Conservation (phyloP, 345 rosid species). For the Odontarrhena argentea region DNA sequence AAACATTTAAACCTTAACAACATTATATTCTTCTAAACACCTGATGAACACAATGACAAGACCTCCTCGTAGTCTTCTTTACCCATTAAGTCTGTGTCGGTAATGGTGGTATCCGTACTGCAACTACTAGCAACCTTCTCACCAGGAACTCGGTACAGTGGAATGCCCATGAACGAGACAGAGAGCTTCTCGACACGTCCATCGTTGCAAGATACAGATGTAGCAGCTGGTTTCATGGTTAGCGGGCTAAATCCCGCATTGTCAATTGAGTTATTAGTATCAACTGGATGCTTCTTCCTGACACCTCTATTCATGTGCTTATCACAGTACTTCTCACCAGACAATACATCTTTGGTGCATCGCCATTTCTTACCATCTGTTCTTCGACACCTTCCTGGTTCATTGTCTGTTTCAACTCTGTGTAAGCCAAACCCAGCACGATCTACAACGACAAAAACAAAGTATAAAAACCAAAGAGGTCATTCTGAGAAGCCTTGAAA, state of each 20-base stretch:
- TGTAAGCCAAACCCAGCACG: conserved; percentile 32
- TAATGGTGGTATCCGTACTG: conserved; percentile 64
- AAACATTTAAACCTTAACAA: conserved; percentile 18
- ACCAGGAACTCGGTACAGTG: conserved; percentile 30
- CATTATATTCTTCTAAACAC: conserved; percentile 36
- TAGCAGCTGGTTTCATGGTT: conserved; percentile 20
- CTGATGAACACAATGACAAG: conserved; percentile 39
- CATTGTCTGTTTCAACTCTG: conserved; percentile 42
- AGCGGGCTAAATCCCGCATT: background rate
- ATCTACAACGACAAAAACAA: conserved; percentile 35
- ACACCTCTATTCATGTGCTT: conserved; percentile 75
- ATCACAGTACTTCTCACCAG: conserved; percentile 62
- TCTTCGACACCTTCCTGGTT: conserved; percentile 68
- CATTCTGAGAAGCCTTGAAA: background rate
- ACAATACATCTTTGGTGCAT: conserved; percentile 54
- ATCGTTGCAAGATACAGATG: conserved; percentile 21
- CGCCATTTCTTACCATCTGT: conserved; percentile 90
- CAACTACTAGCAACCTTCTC: conserved; percentile 42
- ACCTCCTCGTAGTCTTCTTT: conserved; percentile 36
- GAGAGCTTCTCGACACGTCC: conserved; percentile 40
- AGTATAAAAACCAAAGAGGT: conserved; percentile 1
- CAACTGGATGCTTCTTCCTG: conserved; percentile 39
- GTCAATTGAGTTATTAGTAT: conserved; percentile 26
- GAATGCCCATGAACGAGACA: conserved; percentile 41
- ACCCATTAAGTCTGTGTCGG: conserved; percentile 45